Evolutionary conservation across 164 flowering plant species (phyloP), one percentile per base, ranked within the genome.

Genomic region (Tetrastigma voinierianum): DNA sequence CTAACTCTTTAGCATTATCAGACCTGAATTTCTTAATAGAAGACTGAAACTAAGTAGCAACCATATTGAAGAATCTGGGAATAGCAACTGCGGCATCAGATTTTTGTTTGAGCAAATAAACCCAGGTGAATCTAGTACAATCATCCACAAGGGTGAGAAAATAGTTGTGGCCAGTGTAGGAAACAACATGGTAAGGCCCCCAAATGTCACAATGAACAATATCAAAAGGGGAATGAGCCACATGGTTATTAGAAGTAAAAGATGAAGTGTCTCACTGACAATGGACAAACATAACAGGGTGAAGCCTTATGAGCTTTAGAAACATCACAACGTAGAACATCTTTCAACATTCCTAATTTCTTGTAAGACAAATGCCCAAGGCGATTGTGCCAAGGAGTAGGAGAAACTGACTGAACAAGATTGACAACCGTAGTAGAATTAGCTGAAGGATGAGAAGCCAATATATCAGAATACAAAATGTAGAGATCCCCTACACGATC

Each of bases 121-220:
- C 43, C 45, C 45, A 57, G 9, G 60, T 57, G 25, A 57, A 57
- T 14, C 45, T 17, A 24, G 60, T 23, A 44, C 16, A 57, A 57
- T 57, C 60, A 57, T 57, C 45, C 12, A 57, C 45, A 1, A 57
- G 16, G 25, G 45, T 57, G 1, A 16, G 15, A 44, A 57, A 57
- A 57, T 24, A 57, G 9, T 9, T 15, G 25, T 57, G 45, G 14
- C 16, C 46, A 24, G 18, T 21, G 25, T 57, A 12, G 14, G 43
- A 55, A 55, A 10, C 3, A 55, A 25, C 12, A 9, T 18, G 6
- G 21, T 55, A 55, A 19, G 32, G 32, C 58, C 58, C 58, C 25
- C 58, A 55, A 55, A 55, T 57, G 25, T 57, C 60, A 57, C 25
- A 57, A 18, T 57, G 60, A 17, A 32, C 46, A 23, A 57, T 7